Evolutionary conservation across 2,329 filamentous ascomycete species (phyloP), one percentile per base, ranked within the genome.

Genomic region (Fusarium subtropicale): DNA sequence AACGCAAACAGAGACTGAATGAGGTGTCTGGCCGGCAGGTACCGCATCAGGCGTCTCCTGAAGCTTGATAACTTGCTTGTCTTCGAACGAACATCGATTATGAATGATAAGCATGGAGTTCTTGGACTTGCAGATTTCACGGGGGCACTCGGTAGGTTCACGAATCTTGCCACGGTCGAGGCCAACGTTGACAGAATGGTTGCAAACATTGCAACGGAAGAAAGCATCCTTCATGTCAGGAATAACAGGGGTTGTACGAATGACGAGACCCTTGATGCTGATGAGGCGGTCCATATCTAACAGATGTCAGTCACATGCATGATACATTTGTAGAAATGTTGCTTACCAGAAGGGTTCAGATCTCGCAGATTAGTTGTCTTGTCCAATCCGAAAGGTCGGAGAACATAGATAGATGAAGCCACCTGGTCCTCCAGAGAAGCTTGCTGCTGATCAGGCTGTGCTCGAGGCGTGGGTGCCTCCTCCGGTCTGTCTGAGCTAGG

Each of bases 191-290:
- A 97, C 89, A 6, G 92, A 95, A 80, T 97, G 93, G 75, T 94
- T 93, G 81, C 96, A 99, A 28, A 95, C 89, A 61, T 93, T 92
- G 82, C 96, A 99, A 68, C 93, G 92, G 88, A 99, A 99, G 82
- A 97, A 97, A 1, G 96, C 96, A 77, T 97, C 93, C 81, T 97
- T 97, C 97, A 99, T 99, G 75, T 99, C 96, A 1, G 96, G 96
- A 69, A 99, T 98, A 70, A 99, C 92, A 1, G 96, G 94, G 0
- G 96, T 98, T 5, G 96, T 92, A 66, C 96, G 90, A 75, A 99
- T 99, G 64, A 99, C 96, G 18, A 99, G 86, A 46, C 96, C 96
- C 81, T 98, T 99, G 80, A 99, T 91, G 71, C 91, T 93, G 71
- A 99, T 91, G 70, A 99, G 87, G 77, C 97, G 97, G 81, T 99